Base-by-base conservation (phyloP, 2,329 filamentous ascomycete genomes). In the Mollisia scopiformis region DNA sequence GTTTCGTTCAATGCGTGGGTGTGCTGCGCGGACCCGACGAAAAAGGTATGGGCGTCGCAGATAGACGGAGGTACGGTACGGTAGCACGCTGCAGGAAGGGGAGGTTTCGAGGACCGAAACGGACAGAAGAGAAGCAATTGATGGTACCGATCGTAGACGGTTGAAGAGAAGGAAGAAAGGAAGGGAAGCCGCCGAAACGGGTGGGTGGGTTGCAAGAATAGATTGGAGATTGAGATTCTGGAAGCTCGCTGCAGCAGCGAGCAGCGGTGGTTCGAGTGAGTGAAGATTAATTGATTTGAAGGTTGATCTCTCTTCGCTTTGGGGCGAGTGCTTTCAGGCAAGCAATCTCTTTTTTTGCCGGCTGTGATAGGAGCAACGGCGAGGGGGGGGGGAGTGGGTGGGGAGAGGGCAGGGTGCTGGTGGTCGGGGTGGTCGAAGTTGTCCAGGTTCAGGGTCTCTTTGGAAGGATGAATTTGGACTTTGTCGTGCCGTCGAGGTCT, bases 211-310 rank as follows among this genome's bases (percentile, higher is more conserved):
- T n/a, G n/a, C 27, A 30, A 51, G 49, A 51, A 51, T 51, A 51
- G 49, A 51, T 51, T 31, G 49, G 2, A 16, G 30, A 33, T 31
- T 35, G 27, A 11, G 11, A 27, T 51, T 51, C 49, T 51, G 27
- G 49, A 51, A 51, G 49, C 33, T 51, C 49, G 49, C 27, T 51
- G 49, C 49, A 51, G 49, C 27, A 16, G 27, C n/a, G n/a, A n/a
- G n/a, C n/a, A n/a, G n/a, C n/a, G n/a, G n/a, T n/a, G n/a, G n/a
- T n/a, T n/a, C n/a, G n/a, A n/a, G n/a, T n/a, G n/a, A n/a, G n/a
- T n/a, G n/a, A n/a, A n/a, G n/a, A n/a, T n/a, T n/a, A n/a, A n/a
- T n/a, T n/a, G n/a, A n/a, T n/a, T 23, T 47, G 3, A 2, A 27
- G 43, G 28, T n/a, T 47, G 43, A 47, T 47, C 23, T 47, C 43